These are phyloP conservation scores for Xylariaceae sp. DNA, from an alignment of 2,329 filamentous ascomycete genomes.

Conservation along the genomic window DNA sequence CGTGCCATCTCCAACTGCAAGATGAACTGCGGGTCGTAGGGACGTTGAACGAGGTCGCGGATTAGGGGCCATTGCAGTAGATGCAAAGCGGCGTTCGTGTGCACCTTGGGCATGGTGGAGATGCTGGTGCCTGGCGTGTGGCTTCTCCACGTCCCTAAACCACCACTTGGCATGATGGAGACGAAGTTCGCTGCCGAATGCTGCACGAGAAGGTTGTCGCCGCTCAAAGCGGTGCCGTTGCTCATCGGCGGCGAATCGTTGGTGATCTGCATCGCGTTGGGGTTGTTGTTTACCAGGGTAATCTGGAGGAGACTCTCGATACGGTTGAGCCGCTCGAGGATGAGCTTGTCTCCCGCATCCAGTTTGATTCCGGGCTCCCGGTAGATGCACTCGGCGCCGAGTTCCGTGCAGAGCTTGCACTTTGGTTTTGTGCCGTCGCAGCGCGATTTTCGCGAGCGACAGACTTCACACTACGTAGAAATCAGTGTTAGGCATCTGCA, in stretches of 20 bases:
- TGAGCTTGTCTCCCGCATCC: constrained; percentile 80
- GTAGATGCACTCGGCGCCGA: constrained; percentile 79
- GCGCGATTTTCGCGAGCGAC: constrained; percentile 71
- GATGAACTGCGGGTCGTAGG: constrained; percentile 76
- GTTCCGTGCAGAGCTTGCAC: constrained; percentile 76
- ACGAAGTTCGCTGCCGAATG: constrained; percentile 43
- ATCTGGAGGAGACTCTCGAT: constrained; percentile 77
- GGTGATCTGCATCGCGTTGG: constrained; percentile 50
- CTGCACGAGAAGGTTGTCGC: constrained; percentile 50
- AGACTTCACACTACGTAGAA: constrained; percentile 65
- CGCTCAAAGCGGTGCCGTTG: constrained; percentile 56
- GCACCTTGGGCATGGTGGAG: constrained; percentile 79
- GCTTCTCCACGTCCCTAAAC: constrained; percentile 67
- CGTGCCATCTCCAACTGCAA: constrained; percentile 76
- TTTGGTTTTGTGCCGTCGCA: constrained; percentile 77
- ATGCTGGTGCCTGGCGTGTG: constrained; percentile 56
- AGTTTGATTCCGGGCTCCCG: constrained; percentile 82
- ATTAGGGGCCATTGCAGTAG: constrained; percentile 77
- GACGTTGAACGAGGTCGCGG: constrained; percentile 67
- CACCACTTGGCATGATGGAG: constrained; percentile 55
- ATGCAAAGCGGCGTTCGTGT: constrained; percentile 75
- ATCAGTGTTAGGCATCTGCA: constrained; percentile 11
- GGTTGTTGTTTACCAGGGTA: constrained; percentile 48
- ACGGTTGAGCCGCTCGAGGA: constrained; percentile 69
- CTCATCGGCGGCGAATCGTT: constrained; percentile 61